These are phyloP conservation scores for Amanita jacksonii DNA, from an alignment of 768 basidiomycete genomes.

Conservation along the genomic window DNA sequence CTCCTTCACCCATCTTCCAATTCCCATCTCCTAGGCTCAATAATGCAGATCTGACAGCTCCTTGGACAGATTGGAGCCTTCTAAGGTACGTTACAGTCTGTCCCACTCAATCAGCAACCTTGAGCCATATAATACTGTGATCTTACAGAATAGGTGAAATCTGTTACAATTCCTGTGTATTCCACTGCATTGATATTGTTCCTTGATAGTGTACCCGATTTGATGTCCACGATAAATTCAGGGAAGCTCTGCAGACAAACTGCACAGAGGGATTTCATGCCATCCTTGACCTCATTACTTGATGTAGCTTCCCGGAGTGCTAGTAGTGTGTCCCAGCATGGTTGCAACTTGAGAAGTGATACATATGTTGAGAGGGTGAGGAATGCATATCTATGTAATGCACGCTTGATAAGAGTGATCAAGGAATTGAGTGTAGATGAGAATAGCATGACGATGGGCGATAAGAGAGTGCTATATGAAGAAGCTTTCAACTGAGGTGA, in stretches of 20 bases:
- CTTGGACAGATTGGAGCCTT: slow-evolving; percentile 58
- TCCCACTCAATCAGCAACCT: no score
- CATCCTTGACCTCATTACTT: slow-evolving; percentile 66
- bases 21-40: slow-evolving; percentile 76
- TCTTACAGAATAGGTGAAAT: slow-evolving; percentile 47
- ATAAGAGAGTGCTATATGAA: slow-evolving; percentile 52
- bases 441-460: slow-evolving; percentile 58
- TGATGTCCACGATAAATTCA: slow-evolving; percentile 73
- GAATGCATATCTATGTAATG: slow-evolving; percentile 70
- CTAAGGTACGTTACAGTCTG: slow-evolving; percentile 66
- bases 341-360: slow-evolving; percentile 44
- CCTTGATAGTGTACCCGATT: slow-evolving; percentile 47
- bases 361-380: slow-evolving; percentile 69
- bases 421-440: slow-evolving; percentile 55
- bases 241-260: slow-evolving; percentile 78
- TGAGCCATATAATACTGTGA: no score
- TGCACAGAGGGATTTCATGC: slow-evolving; percentile 49
- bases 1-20: slow-evolving; percentile 87
- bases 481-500: slow-evolving; percentile 38
- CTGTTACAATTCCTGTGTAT: slow-evolving; percentile 44
- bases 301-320: slow-evolving; percentile 38
- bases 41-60: slow-evolving; percentile 56
- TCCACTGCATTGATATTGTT: slow-evolving; percentile 42
- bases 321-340: slow-evolving; percentile 60
- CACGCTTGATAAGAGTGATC: slow-evolving; percentile 58